Base-by-base conservation (phyloP, 163 green algal species). In the Coccomyxa subellipsoidea region DNA sequence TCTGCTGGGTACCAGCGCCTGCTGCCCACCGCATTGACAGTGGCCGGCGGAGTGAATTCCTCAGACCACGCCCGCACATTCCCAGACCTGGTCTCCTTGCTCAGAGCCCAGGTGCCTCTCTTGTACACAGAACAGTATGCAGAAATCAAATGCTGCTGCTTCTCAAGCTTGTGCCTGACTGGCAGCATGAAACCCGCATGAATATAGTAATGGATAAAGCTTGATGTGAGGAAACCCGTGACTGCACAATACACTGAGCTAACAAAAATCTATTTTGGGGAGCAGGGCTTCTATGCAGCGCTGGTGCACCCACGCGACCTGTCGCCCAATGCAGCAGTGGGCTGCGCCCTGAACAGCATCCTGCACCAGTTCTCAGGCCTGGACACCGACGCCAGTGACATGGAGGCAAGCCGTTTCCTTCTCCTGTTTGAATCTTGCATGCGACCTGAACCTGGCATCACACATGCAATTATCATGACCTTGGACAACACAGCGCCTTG, bases 11-110 rank as follows among this genome's bases (percentile, higher is more conserved):
- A 71, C 32, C 70, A 59, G 32, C 78, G 72, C 4, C 31, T 76
- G 2, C 37, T 92, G 12, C 89, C 88, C 21, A 83, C 89, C 29
- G 89, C 71, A 27, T 66, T 92, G 59, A 85, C 89, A 3, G 70
- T 92, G 59, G 84, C 87, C 6, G 88, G 88, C 9, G 87, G 89
- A 39, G 85, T 91, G 27, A 90, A 92, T 69, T 86, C 82, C 10
- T 82, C 88, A 7, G 87, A 92, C 75, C 89, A 92, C 70, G 69
- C 80, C 21, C 39, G 37, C 27, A 90, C 88, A 15, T 92, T 92
- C 31, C 82, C 89, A 31, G 54, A 38, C 38, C 82, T 90, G 5
- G 82, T 72, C 1, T 36, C 37, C 3, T 59, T 84, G 53, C 79
- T 92, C 38, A 32, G 80, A 23, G 29, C 77, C 2, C 76, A 87